A percentile compares a stretch with the other conserved stretches of the same genome.
Evolutionary conservation across 2,329 filamentous ascomycete genomes (phyloP).

Genomic region (Botrytis elliptica): DNA sequence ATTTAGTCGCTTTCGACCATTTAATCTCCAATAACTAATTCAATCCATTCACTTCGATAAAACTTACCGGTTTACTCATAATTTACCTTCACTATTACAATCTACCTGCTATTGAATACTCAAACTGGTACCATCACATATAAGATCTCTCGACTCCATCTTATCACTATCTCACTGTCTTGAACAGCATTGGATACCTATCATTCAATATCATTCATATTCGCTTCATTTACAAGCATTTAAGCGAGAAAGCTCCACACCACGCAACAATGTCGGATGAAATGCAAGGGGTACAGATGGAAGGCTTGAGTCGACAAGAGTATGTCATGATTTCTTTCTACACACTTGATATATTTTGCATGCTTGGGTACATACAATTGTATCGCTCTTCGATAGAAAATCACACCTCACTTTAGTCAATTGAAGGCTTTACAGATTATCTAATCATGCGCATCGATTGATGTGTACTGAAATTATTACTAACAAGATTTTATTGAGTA

Average conservation of each 20-base stretch:
- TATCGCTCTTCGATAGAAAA: background rate
- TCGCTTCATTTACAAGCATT: background rate
- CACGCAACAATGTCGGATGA: background rate
- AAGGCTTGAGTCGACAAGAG: background rate
- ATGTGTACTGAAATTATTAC: background rate
- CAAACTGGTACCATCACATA: background rate
- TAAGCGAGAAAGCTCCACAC: background rate
- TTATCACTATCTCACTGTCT: background rate
- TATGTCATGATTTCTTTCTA: background rate
- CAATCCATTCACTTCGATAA: background rate
- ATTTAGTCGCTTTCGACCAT: accelerated
- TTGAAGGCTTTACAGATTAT: background rate
- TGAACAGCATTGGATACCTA: background rate
- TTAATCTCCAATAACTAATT: background rate
- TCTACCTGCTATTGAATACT: background rate
- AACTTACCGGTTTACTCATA: background rate
- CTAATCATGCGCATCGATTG: background rate
- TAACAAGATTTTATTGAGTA: background rate
- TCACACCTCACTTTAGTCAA: too few relatives aligned
- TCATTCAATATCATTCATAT: background rate
- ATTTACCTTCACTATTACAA: background rate
- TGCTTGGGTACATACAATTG: background rate
- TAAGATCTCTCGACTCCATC: background rate
- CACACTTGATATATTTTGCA: background rate
- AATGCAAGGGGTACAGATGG: background rate